phyloP scores from a whole-genome alignment of 345 rosid species.

The Noccaea caerulescens region DNA sequence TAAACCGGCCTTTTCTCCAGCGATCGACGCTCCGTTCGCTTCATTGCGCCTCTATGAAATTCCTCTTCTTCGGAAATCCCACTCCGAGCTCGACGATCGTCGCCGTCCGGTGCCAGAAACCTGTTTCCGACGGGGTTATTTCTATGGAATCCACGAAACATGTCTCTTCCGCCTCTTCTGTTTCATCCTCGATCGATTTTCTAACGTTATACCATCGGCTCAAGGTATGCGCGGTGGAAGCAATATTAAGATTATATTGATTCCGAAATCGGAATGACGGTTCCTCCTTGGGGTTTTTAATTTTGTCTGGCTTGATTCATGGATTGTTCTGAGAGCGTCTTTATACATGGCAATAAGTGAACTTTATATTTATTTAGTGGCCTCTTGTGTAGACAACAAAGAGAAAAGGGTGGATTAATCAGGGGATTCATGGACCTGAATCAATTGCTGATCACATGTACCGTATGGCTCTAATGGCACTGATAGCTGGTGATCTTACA shows the following conservation, averaged over 20 bases:
- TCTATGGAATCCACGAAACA: constrained; percentile 41
- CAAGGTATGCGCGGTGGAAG: constrained; percentile 55
- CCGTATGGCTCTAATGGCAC: constrained; percentile 90
- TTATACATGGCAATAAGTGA: background rate
- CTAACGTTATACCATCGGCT: constrained; percentile 85
- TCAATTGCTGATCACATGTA: constrained; percentile 97
- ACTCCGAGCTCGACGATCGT: constrained; percentile 48
- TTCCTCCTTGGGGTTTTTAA: background rate
- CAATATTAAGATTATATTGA: background rate
- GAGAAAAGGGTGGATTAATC: constrained; percentile 93
- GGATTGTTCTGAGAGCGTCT: background rate
- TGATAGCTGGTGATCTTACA: constrained; percentile 74
- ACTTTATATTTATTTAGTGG: background rate
- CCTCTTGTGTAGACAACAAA: constrained; percentile 67
- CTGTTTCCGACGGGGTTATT: constrained; percentile 44
- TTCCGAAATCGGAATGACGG: background rate
- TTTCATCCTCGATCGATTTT: constrained; percentile 76
- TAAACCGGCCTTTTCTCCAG: constrained; percentile 35
- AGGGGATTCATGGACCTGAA: constrained; percentile 80
- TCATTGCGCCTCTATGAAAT: constrained; percentile 34
- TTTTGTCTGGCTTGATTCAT: background rate
- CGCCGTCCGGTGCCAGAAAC: constrained; percentile 52
- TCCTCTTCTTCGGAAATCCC: constrained; percentile 40
- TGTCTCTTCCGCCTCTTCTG: constrained; percentile 45
- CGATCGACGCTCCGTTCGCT: constrained; percentile 45